Conservation (phyloP, 208 protist species). For the Kentomonas sorsogonicus region DNA sequence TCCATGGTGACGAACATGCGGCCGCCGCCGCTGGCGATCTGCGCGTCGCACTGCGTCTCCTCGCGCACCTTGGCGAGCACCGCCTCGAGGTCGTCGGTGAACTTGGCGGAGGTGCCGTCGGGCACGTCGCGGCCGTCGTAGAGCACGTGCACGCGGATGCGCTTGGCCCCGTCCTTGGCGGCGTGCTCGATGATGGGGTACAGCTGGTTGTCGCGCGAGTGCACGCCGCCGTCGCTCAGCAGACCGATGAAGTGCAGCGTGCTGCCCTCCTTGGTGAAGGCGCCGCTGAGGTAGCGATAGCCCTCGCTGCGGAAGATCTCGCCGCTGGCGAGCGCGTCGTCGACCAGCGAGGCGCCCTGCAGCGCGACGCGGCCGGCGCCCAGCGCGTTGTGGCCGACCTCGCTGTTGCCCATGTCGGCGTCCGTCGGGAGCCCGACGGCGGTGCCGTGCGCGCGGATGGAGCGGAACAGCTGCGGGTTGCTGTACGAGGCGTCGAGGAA, state of each 20-base stretch:
- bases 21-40: conserved; percentile 91
- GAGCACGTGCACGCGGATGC: conserved; percentile 90
- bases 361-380: conserved; percentile 89
- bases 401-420: conserved; percentile 95
- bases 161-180: conserved; percentile 71
- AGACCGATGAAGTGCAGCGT: conserved; percentile 93
- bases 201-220: conserved; percentile 91
- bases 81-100: conserved; percentile 88
- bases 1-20: conserved; percentile 96
- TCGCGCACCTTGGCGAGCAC: conserved; percentile 71
- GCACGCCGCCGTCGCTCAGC: conserved; percentile 92
- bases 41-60: conserved; percentile 74
- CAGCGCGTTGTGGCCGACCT: conserved; percentile 95
- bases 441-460: conserved; percentile 90
- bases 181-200: conserved; percentile 86
- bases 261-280: conserved; percentile 59
- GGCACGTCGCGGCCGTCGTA: conserved; percentile 95
- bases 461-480: conserved; percentile 68
- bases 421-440: conserved; percentile 92
- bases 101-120: conserved; percentile 86
- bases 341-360: conserved; percentile 94
- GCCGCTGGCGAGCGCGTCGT: conserved; percentile 77
- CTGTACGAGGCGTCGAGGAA: conserved; percentile 62
- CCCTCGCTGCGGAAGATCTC: conserved; percentile 84
- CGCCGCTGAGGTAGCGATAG: conserved; percentile 86